These are phyloP conservation scores for Tricholoma terreum DNA, from an alignment of 768 basidiomycete species.

Conservation along the genomic window DNA sequence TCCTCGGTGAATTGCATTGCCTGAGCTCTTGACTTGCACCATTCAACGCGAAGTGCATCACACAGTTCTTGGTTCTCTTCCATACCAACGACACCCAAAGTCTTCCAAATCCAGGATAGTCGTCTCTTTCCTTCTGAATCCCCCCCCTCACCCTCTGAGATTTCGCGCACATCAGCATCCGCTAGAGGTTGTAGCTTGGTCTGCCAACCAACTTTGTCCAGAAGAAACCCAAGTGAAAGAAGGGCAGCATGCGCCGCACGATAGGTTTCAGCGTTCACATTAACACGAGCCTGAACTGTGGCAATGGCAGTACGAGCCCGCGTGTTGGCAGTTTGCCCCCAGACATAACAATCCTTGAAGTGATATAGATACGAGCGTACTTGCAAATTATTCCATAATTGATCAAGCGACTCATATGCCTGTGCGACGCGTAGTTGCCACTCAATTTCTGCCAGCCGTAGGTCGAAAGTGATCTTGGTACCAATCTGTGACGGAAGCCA, in stretches of 20 bases:
- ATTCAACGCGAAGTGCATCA: too few species aligned
- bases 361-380: conserved; percentile 4
- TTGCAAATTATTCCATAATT: conserved; percentile 4
- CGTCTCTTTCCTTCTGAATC: conserved; percentile 5
- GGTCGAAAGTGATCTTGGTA: background rate
- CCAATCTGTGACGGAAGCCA: conserved; percentile 5
- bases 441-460: conserved; percentile 5
- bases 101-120: conserved; percentile 18
- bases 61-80: too few species aligned
- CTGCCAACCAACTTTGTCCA: background rate
- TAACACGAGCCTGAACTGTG: background rate
- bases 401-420: conserved; percentile 10
- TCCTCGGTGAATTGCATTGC: too few species aligned
- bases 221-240: background rate
- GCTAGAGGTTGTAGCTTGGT: conserved; percentile 3
- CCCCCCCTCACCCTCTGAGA: conserved; percentile 1
- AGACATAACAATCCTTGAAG: conserved; percentile 5
- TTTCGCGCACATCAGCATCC: conserved; percentile 8
- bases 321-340: conserved; percentile 9
- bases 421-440: conserved; percentile 7
- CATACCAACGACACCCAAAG: too few species aligned
- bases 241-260: conserved; percentile 2
- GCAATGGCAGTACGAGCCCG: conserved; percentile 1
- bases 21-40: too few species aligned
- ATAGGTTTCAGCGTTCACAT: conserved; percentile 4